These are phyloP conservation scores for Paulownia fortunei DNA, from an alignment of 257 asterid species.

Conservation along the genomic window DNA sequence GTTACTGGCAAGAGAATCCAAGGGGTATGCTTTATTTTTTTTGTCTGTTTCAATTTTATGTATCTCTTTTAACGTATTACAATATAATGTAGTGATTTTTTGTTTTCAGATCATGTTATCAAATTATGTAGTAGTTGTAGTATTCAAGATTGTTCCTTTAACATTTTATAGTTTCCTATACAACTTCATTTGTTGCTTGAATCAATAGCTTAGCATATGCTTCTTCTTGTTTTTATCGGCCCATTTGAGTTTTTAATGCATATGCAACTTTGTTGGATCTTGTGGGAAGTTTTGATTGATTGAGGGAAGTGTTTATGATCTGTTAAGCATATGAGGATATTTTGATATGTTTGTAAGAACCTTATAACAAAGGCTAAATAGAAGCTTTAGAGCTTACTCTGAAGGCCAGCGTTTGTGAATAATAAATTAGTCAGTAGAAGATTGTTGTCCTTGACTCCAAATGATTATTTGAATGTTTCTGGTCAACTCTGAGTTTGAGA, in stretches of 20 bases:
- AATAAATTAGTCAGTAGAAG: neutral
- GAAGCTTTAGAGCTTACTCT: neutral
- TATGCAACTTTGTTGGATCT: neutral
- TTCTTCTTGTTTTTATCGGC: neutral
- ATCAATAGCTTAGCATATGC: neutral
- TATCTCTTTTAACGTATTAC: neutral
- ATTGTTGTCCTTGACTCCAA: neutral
- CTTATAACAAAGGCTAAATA: neutral
- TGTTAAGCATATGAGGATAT: neutral
- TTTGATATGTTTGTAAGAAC: neutral
- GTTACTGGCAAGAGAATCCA: conserved; percentile 81
- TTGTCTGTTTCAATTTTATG: neutral
- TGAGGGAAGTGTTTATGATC: neutral
- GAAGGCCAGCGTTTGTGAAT: neutral
- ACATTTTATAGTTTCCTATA: neutral
- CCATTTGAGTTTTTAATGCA: neutral
- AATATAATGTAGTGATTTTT: neutral
- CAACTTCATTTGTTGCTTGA: neutral
- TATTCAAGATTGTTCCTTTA: neutral
- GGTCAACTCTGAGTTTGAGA: no score
- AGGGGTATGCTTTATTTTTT: conserved; percentile 51
- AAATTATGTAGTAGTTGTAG: neutral
- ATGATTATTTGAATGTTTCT: neutral
- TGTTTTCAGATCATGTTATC: neutral
- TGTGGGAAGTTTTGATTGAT: neutral